Evolutionary conservation across 2,329 filamentous ascomycete genomes (phyloP), one percentile per base, ranked within the genome.

Genomic region (Aphanoascus verrucosus): DNA sequence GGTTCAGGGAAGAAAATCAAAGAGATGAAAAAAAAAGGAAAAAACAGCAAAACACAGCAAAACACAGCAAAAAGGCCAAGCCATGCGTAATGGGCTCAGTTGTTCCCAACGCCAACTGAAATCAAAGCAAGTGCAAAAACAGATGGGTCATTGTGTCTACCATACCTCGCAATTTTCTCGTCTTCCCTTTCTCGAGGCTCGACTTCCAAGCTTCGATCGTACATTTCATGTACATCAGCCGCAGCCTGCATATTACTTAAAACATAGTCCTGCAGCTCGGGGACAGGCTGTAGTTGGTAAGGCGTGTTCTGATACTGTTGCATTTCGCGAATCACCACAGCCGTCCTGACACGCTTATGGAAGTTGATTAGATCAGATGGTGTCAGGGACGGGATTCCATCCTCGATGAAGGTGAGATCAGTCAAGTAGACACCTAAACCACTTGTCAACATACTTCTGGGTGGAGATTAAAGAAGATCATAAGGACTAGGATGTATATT

Each of bases 301-400:
- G 89, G 89, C 57, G 94, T 88, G 63, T 95, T 96, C 69, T 98
- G 93, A 67, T 96, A 98, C 67, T 97, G 91, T 69, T 97, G 93
- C 60, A 98, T 97, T 68, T 97, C 91, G 58, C 90, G 87, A 63
- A 98, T 98, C 41, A 98, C 93, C 68, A 97, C 93, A 17, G 93
- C 93, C 12, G 93, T 97, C 78, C 97, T 98, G 53, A 89, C 87
- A 50, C 93, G 85, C 77, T 98, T 98, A 64, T 90, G 89, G 71
- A 98, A 98, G 73, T 98, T 98, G 76, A 98, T 96, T 61, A 96
- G 77, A 64, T 94, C 88, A 6, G 90, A 93, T 72, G 94, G 94
- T 71, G 96, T 97, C 62, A 95, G 82, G 8, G 90, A 94, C 2
- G 93, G 89, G 58, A 98, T 98, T 61, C 93, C 93, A 64, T 98